A percentile compares a stretch with the other conserved stretches of the same genome.
Evolutionary conservation across 495 filamentous ascomycete species (phyloP).

Genomic region (Penicillium roqueforti): DNA sequence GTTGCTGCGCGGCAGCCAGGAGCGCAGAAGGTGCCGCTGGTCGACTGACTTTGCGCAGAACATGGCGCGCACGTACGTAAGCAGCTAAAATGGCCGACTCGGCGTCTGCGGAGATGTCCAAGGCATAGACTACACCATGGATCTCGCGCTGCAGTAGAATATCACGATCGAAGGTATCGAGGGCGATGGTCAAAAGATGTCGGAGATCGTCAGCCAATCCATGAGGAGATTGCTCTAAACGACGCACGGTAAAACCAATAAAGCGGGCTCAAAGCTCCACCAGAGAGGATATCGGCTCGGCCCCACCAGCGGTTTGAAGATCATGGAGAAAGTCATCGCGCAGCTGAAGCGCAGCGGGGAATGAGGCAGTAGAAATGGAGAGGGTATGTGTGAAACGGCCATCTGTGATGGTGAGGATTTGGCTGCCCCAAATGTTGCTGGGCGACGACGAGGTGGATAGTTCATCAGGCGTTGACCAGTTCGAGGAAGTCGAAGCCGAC

Average conservation of each 20-base stretch:
- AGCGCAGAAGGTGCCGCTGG: background rate
- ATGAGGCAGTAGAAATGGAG: conserved; percentile 5
- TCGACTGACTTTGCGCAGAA: background rate
- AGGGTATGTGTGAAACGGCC: conserved; percentile 8
- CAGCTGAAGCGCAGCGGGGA: conserved; percentile 7
- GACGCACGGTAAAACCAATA: conserved; percentile 10
- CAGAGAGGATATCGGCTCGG: conserved; percentile 2
- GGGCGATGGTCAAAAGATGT: too few relatives aligned
- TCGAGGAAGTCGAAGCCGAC: conserved; percentile 6
- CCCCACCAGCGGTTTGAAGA: conserved; percentile 11
- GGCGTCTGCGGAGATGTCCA: conserved; percentile 1
- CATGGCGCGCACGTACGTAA: conserved; percentile 10
- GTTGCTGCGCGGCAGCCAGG: background rate
- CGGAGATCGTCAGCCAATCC: conserved; percentile 4
- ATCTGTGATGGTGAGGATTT: conserved; percentile 9
- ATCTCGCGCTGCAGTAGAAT: conserved; percentile 8
- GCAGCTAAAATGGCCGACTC: conserved; percentile 22
- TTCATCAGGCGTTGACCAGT: conserved; percentile 8
- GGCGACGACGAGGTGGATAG: too few relatives aligned
- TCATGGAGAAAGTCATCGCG: conserved; percentile 12
- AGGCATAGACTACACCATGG: conserved; percentile 5
- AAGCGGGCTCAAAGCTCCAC: conserved; percentile 13
- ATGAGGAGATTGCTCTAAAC: conserved; percentile 1
- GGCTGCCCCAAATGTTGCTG: background rate
- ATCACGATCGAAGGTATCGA: background rate